Evolutionary conservation across 1,139 yeast species (phyloP).

Genomic region (Nakaseomyces kungkrabaensis): DNA sequence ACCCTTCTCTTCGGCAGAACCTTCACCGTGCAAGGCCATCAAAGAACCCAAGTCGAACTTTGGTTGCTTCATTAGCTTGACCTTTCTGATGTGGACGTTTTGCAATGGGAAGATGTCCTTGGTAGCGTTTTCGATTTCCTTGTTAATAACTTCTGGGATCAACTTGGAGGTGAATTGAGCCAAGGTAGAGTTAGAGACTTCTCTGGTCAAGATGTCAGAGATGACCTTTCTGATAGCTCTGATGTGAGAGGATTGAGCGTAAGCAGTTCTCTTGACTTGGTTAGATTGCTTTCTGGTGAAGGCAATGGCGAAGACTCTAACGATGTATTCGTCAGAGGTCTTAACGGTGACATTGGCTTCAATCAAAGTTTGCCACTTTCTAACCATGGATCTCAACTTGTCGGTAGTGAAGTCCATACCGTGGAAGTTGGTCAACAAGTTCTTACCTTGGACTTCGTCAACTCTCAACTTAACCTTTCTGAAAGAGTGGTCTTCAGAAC

Average conservation of each 20-base stretch:
- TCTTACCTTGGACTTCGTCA: constrained; percentile 89
- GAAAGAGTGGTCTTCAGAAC: constrained; percentile 87
- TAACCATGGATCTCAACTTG: constrained; percentile 81
- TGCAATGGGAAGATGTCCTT: constrained; percentile 81
- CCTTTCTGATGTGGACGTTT: constrained; percentile 88
- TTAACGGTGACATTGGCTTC: constrained; percentile 88
- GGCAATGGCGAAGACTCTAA: constrained; percentile 83
- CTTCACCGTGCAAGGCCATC: constrained; percentile 87
- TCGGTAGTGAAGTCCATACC: constrained; percentile 88
- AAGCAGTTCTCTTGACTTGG: constrained; percentile 85
- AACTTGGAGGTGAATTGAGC: constrained; percentile 82
- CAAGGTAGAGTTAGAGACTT: constrained; percentile 73
- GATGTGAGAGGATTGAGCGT: constrained; percentile 85
- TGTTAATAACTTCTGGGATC: constrained; percentile 86
- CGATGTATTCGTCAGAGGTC: constrained; percentile 84
- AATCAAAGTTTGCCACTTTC: constrained; percentile 90
- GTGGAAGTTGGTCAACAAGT: constrained; percentile 90
- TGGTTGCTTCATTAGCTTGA: constrained; percentile 84
- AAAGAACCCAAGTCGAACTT: constrained; percentile 84
- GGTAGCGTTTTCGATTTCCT: constrained; percentile 82
- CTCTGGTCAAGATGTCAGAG: constrained; percentile 77
- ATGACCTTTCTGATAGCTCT: constrained; percentile 68
- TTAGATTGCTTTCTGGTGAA: constrained; percentile 86
- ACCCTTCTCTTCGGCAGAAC: constrained; percentile 74
- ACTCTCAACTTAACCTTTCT: constrained; percentile 84